A percentile compares a stretch with the other conserved stretches of the same genome.
Conservation (phyloP, 129 eudicot species). For the Flaveria ramosissima region DNA sequence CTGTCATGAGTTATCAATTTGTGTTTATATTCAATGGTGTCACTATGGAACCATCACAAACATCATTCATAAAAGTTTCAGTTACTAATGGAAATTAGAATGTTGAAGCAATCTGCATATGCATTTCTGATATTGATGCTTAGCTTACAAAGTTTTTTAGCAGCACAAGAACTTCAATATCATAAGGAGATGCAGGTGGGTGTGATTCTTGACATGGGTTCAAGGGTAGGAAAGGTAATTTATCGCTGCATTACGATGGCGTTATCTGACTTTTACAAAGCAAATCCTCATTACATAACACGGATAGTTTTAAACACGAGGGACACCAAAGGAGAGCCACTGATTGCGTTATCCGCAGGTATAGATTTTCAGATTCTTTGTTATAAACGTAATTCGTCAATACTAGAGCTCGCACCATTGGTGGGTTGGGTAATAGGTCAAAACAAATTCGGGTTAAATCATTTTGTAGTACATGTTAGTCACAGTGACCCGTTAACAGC, state of each 20-base stretch:
- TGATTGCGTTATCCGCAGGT: constrained; percentile 28
- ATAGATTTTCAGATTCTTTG: too few species aligned
- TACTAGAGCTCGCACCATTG: too few species aligned
- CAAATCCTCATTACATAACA: constrained; percentile 27
- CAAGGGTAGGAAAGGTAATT: constrained; percentile 30
- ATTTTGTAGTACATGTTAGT: too few species aligned
- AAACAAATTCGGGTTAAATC: too few species aligned
- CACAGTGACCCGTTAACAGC: too few species aligned
- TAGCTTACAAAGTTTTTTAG: constrained; percentile 6
- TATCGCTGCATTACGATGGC: constrained; percentile 36
- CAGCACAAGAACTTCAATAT: constrained; percentile 4
- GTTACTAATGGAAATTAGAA: constrained; percentile 9
- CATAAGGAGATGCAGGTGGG: constrained; percentile 35
- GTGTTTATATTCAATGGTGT: neutral
- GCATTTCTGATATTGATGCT: constrained; percentile 13
- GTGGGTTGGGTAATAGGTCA: too few species aligned
- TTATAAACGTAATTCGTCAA: too few species aligned
- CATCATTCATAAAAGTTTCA: neutral
- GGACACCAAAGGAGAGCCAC: constrained; percentile 41
- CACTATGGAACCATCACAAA: neutral
- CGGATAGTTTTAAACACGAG: constrained; percentile 27
- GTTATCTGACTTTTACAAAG: constrained; percentile 35
- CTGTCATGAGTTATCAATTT: neutral
- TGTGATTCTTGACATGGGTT: constrained; percentile 41
- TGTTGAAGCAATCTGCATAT: constrained; percentile 14